A percentile compares a stretch with the other conserved stretches of the same genome.
phyloP scores from a whole-genome alignment of 306 rosid species.

The Spatholobus suberectus region DNA sequence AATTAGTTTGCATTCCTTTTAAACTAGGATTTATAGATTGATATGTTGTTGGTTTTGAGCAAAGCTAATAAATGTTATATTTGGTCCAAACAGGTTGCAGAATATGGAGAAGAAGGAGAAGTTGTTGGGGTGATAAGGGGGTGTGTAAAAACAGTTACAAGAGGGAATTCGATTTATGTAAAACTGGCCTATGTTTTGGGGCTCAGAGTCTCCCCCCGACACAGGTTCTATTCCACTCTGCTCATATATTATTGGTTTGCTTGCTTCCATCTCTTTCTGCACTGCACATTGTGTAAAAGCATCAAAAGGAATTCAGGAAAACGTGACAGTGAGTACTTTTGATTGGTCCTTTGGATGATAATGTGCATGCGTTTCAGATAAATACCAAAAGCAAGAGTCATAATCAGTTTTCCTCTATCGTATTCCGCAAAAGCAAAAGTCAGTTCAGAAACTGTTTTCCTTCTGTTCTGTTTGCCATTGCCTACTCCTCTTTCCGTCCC shows the following conservation, averaged over 20 bases:
- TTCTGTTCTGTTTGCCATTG: constrained; percentile 38
- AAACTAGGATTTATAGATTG: not conserved
- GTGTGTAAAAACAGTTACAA: constrained; percentile 79
- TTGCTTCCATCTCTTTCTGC: constrained; percentile 36
- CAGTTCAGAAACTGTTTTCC: constrained; percentile 42
- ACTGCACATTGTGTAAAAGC: constrained; percentile 38
- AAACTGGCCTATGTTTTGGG: constrained; percentile 90
- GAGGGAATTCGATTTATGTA: constrained; percentile 61
- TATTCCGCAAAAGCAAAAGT: constrained; percentile 32
- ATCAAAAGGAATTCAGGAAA: constrained; percentile 30
- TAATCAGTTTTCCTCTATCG: constrained; percentile 7
- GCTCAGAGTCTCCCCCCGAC: constrained; percentile 80
- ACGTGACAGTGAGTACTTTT: constrained; percentile 2
- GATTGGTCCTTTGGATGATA: constrained; percentile 20
- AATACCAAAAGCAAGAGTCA: constrained; percentile 35
- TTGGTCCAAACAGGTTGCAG: constrained; percentile 72
- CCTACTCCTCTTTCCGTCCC: not conserved
- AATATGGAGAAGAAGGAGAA: constrained; percentile 71
- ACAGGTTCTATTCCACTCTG: constrained; percentile 65
- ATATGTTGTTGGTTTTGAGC: constrained; percentile 16
- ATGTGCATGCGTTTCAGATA: constrained; percentile 42
- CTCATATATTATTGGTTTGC: constrained; percentile 34
- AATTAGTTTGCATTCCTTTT: not conserved
- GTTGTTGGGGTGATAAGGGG: constrained; percentile 87
- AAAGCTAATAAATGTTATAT: constrained; percentile 23